Evolutionary conservation across 257 asterid species (phyloP).

Genomic region (Nicotiana benthamiana): DNA sequence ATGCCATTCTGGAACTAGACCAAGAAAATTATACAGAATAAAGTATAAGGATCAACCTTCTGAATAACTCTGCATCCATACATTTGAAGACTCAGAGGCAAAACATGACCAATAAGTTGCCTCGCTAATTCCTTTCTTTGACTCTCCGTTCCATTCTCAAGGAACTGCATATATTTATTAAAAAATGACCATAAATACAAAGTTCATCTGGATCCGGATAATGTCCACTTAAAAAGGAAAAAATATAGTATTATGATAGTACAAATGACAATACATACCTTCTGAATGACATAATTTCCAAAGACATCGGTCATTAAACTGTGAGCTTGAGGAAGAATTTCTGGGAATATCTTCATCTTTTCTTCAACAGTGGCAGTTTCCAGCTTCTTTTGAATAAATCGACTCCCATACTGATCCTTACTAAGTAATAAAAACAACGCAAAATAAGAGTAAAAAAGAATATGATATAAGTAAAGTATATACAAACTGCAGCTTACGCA

Average conservation of each 20-base stretch:
- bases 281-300: constrained; percentile 89
- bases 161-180: constrained; percentile 43
- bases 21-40: not conserved
- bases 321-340: constrained; percentile 64
- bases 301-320: constrained; percentile 74
- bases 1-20: not conserved
- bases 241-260: not conserved
- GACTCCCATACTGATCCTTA: constrained; percentile 86
- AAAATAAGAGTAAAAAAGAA: constrained; percentile 3
- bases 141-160: constrained; percentile 76
- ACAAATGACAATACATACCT: constrained; percentile 33
- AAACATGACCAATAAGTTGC: constrained; percentile 70
- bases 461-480: not conserved
- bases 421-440: constrained; percentile 24
- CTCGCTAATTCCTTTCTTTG: constrained; percentile 70
- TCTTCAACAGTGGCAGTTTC: constrained; percentile 69
- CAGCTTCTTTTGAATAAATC: constrained; percentile 88
- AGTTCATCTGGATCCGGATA: not conserved
- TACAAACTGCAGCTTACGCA: constrained; percentile 3
- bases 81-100: constrained; percentile 85
- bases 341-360: constrained; percentile 55
- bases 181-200: constrained; percentile 7
- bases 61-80: constrained; percentile 97
- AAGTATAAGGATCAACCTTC: constrained; percentile 45
- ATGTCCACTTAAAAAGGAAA: not conserved